Evolutionary conservation across 345 rosid genomes (phyloP).

Genomic region (Psidium guajava): DNA sequence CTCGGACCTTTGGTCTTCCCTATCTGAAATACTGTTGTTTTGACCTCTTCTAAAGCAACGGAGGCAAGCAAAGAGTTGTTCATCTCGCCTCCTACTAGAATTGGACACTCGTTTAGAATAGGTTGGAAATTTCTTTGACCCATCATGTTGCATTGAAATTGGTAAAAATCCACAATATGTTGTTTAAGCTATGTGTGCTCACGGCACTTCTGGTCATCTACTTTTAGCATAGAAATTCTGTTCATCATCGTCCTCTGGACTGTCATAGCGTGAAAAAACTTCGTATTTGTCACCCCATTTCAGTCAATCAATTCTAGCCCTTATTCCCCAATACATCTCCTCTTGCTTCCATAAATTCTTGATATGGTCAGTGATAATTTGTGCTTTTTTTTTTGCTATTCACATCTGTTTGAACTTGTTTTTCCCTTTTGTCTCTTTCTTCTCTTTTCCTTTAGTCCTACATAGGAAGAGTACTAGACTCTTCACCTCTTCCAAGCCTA

Average conservation of each 20-base stretch:
- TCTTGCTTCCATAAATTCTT: not conserved
- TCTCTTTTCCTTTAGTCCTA: too few species aligned
- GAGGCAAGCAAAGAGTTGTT: too few species aligned
- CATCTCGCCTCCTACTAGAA: not conserved
- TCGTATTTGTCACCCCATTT: not conserved
- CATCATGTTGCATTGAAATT: fast-evolving
- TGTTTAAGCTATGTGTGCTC: not conserved
- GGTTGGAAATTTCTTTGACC: too few species aligned
- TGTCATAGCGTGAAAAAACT: not conserved
- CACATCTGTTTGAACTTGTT: too few species aligned
- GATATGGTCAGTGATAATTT: not conserved
- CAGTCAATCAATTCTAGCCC: not conserved
- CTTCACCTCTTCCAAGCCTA: too few species aligned
- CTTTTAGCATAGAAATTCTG: not conserved
- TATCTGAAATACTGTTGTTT: not conserved
- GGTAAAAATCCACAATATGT: not conserved
- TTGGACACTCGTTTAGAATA: too few species aligned
- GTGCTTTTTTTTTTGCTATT: too few species aligned
- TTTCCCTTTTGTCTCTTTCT: too few species aligned
- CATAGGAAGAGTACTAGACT: too few species aligned
- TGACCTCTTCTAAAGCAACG: not conserved
- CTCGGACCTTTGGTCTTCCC: too few species aligned
- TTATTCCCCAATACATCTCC: not conserved
- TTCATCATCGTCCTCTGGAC: not conserved
- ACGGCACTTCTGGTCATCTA: not conserved